Percentiles rank a stretch among this genome's conserved stretches.
Evolutionary conservation across 495 filamentous ascomycete species (phyloP).

Genomic region (Hypoxylon subgilvum): DNA sequence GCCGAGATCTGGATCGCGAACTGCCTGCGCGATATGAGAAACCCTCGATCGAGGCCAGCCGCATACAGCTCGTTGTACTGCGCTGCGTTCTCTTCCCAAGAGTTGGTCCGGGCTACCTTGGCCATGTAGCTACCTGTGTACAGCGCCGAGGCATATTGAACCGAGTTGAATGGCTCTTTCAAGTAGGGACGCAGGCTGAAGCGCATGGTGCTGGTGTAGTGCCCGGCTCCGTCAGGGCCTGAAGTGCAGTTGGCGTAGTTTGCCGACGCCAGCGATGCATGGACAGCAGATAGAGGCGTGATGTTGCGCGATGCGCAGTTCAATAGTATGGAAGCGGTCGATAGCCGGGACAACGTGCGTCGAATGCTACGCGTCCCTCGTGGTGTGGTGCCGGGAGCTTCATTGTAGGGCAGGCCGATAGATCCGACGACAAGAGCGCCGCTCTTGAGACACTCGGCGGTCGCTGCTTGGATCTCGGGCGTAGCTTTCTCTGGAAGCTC

Average conservation of each 20-base stretch:
- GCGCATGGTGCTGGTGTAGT: slow-evolving; percentile 47
- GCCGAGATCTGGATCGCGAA: slow-evolving; percentile 33
- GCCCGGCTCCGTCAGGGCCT: slow-evolving; percentile 10
- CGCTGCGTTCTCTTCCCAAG: slow-evolving; percentile 41
- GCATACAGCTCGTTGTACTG: slow-evolving; percentile 40
- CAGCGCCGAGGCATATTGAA: slow-evolving; percentile 33
- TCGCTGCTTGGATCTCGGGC: slow-evolving; percentile 9
- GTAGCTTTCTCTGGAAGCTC: slow-evolving; percentile 3
- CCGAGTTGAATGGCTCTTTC: slow-evolving; percentile 35
- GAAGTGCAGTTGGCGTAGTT: neutral
- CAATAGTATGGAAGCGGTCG: neutral
- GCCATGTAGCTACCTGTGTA: slow-evolving; percentile 41
- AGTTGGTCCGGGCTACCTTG: slow-evolving; percentile 23
- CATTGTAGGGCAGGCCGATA: slow-evolving; percentile 4
- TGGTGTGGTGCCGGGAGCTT: neutral
- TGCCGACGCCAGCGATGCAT: slow-evolving; percentile 3
- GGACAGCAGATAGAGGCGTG: slow-evolving; percentile 3
- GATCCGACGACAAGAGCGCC: neutral
- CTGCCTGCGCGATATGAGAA: slow-evolving; percentile 38
- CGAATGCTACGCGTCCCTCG: neutral
- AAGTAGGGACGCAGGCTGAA: slow-evolving; percentile 40
- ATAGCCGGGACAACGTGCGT: neutral
- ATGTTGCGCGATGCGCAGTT: neutral
- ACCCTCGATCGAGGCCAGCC: slow-evolving; percentile 30
- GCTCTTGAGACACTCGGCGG: slow-evolving; percentile 1